These are phyloP conservation scores for Elongisporangium prolatum DNA, from an alignment of 352 stramenopile species.

Conservation along the genomic window DNA sequence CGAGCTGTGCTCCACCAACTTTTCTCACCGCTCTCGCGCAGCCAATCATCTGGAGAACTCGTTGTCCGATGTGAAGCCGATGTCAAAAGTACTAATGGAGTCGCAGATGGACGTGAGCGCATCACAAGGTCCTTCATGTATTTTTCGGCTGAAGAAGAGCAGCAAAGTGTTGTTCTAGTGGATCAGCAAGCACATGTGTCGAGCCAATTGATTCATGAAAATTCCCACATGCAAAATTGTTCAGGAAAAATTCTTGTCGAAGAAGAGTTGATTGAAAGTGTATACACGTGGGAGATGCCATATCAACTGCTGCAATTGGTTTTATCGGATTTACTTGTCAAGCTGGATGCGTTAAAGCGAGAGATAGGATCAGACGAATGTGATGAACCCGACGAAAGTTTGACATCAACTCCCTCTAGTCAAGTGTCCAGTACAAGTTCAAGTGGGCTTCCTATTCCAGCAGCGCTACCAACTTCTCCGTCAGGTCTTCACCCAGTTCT, in stretches of 20 bases:
- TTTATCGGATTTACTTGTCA: constrained; percentile 60
- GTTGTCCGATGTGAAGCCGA: constrained; percentile 73
- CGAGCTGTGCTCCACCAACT: constrained; percentile 49
- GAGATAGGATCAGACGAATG: constrained; percentile 28
- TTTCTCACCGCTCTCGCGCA: constrained; percentile 60
- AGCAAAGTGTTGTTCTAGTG: background rate
- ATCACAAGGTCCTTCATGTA: constrained; percentile 81
- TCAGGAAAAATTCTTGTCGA: constrained; percentile 72
- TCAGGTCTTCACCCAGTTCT: constrained; percentile 26
- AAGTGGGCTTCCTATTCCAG: constrained; percentile 23
- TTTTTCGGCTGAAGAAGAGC: constrained; percentile 30
- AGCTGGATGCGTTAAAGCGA: constrained; percentile 60
- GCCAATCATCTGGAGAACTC: constrained; percentile 61
- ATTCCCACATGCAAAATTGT: background rate
- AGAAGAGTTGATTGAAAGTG: constrained; percentile 84
- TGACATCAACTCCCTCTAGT: constrained; percentile 44
- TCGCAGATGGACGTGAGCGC: constrained; percentile 41
- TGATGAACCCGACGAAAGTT: constrained; percentile 28
- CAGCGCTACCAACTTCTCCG: constrained; percentile 18
- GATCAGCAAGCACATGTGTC: background rate
- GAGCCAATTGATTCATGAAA: background rate
- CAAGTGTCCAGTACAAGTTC: constrained; percentile 41
- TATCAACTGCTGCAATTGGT: constrained; percentile 83
- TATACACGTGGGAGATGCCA: constrained; percentile 86
- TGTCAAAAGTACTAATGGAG: constrained; percentile 34